A percentile compares a stretch with the other conserved stretches of the same genome.
Conservation (phyloP, 176 grass and related monocot species). For the Pharus latifolius region DNA sequence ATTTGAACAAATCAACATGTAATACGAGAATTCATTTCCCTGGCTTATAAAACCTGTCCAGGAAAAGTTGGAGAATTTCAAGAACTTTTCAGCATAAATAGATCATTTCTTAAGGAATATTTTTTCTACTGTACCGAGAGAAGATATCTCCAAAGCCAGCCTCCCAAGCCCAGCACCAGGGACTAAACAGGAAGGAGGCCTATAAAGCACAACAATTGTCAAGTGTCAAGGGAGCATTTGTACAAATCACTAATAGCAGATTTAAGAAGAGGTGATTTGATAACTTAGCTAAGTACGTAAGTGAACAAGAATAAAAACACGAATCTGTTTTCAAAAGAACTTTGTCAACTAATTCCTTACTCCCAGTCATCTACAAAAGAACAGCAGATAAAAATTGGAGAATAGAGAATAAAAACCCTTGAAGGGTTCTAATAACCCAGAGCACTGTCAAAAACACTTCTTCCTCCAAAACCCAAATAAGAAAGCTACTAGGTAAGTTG, state of each 20-base stretch:
- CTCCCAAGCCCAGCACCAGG: slow-evolving; percentile 92
- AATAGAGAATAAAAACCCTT: background rate
- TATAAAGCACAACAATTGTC: slow-evolving; percentile 36
- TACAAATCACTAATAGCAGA: background rate
- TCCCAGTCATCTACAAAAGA: background rate
- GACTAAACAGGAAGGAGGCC: slow-evolving; percentile 90
- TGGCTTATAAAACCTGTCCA: slow-evolving; percentile 88
- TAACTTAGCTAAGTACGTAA: background rate
- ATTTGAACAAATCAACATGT: slow-evolving; percentile 97
- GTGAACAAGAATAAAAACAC: background rate
- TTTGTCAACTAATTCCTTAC: background rate
- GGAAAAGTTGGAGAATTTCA: slow-evolving; percentile 9
- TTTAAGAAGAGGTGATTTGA: slow-evolving; percentile 5
- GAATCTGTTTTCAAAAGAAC: background rate
- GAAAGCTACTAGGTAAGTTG: too few relatives aligned
- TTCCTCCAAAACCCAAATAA: too few relatives aligned
- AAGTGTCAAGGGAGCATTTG: background rate
- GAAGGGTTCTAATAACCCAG: background rate
- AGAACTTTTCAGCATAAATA: background rate
- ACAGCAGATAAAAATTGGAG: background rate
- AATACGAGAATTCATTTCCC: slow-evolving; percentile 98
- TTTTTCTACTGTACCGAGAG: slow-evolving; percentile 51
- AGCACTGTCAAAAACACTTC: background rate
- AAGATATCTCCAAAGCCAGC: slow-evolving; percentile 90
- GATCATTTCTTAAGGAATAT: background rate